phyloP scores from a whole-genome alignment of 1,139 yeast species.

The Blastobotrys aristatus region DNA sequence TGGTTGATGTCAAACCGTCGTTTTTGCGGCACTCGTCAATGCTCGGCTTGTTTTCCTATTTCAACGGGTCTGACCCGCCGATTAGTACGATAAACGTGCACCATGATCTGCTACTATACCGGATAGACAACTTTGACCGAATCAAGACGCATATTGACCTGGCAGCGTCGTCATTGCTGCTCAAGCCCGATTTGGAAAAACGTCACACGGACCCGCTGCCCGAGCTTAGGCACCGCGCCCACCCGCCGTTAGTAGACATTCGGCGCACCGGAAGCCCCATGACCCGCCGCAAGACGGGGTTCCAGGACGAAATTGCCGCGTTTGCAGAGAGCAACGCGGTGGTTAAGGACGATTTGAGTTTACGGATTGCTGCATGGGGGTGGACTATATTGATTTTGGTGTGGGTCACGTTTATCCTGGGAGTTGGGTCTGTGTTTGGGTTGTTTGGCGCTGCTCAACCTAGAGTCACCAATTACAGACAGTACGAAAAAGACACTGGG shows the following conservation, averaged over 20 bases:
- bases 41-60: conserved; percentile 12
- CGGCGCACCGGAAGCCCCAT: conserved; percentile 8
- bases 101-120: conserved; percentile 12
- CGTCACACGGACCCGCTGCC: conserved; percentile 6
- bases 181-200: background rate
- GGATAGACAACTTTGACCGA: conserved; percentile 3
- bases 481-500: conserved; percentile 33
- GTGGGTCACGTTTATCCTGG: conserved; percentile 27
- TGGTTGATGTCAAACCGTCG: conserved; percentile 16
- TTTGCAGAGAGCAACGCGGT: background rate
- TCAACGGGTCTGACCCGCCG: conserved; percentile 15
- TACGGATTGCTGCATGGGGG: conserved; percentile 22
- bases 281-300: conserved; percentile 14
- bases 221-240: no score
- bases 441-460: conserved; percentile 2
- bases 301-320: conserved; percentile 13
- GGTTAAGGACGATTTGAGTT: conserved; percentile 1
- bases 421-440: conserved; percentile 28
- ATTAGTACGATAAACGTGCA: conserved; percentile 5
- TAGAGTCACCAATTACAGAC: conserved; percentile 13
- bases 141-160: conserved; percentile 10
- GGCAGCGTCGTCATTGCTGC: conserved; percentile 2
- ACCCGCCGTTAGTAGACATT: no score
- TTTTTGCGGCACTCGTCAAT: conserved; percentile 13
- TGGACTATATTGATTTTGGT: conserved; percentile 28